Percentiles rank a stretch among this genome's conserved stretches.
These are phyloP conservation scores for Phytophthora sp. DNA, from an alignment of 352 stramenopile genomes.

Conservation along the genomic window DNA sequence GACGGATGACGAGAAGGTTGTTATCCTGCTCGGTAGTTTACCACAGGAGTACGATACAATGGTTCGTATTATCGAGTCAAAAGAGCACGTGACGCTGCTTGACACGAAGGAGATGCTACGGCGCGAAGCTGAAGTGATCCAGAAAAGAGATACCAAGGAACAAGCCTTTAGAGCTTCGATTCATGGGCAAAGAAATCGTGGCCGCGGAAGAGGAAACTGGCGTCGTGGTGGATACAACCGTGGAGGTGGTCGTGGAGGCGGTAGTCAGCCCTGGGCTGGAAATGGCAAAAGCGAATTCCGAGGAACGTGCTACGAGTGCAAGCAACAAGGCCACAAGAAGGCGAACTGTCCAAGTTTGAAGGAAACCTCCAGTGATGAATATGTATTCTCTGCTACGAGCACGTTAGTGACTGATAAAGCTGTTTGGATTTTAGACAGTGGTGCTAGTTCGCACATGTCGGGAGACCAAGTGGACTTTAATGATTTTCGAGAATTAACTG, in stretches of 20 bases:
- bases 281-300: background rate
- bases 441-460: slow-evolving; percentile 33
- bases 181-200: background rate
- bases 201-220: background rate
- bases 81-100: slow-evolving; percentile 8
- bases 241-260: background rate
- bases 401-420: background rate
- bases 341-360: background rate
- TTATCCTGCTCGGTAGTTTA: slow-evolving; percentile 15
- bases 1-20: slow-evolving; percentile 15
- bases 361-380: background rate
- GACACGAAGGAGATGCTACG: slow-evolving; percentile 29
- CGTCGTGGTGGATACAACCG: background rate
- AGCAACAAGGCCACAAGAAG: slow-evolving; percentile 6
- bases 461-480: slow-evolving; percentile 11
- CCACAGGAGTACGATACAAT: slow-evolving; percentile 18
- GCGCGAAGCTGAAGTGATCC: slow-evolving; percentile 4
- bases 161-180: slow-evolving; percentile 4
- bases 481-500: background rate
- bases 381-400: slow-evolving; percentile 8
- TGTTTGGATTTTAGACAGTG: slow-evolving; percentile 19
- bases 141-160: slow-evolving; percentile 8
- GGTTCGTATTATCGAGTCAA: slow-evolving; percentile 24
- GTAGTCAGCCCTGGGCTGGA: too few species aligned
- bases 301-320: slow-evolving; percentile 5